Evolutionary conservation across 2,329 filamentous ascomycete genomes (phyloP).

Genomic region (Pyrenophora tritici-repentis): DNA sequence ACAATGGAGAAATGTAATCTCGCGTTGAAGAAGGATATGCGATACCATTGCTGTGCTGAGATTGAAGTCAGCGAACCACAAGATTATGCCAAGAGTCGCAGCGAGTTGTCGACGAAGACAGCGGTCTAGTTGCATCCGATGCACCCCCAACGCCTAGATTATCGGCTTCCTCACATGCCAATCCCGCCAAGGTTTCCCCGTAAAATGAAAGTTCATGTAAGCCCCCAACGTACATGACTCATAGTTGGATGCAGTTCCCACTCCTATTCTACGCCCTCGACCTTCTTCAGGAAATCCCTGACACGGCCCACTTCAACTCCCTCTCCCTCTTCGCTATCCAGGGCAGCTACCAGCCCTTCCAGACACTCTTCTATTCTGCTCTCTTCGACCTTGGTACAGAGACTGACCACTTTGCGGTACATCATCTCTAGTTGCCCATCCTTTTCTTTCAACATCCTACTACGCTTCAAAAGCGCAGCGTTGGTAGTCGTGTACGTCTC

Average conservation of each 20-base stretch:
- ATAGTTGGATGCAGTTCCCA: not conserved
- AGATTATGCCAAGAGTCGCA: no score
- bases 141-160: no score
- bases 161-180: no score
- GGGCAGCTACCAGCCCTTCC: slow-evolving; percentile 78
- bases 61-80: no score
- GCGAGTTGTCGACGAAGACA: no score
- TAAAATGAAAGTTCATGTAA: no score
- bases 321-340: slow-evolving; percentile 80
- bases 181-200: no score
- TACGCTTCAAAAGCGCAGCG: slow-evolving; percentile 67
- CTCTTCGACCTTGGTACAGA: slow-evolving; percentile 82
- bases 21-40: no score
- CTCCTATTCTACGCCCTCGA: slow-evolving; percentile 63
- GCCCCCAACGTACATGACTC: no score
- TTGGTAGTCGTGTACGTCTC: slow-evolving; percentile 74
- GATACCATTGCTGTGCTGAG: no score
- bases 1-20: no score
- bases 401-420: slow-evolving; percentile 83
- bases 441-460: slow-evolving; percentile 73
- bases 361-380: slow-evolving; percentile 79
- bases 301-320: slow-evolving; percentile 74
- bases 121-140: no score
- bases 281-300: slow-evolving; percentile 76
- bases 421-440: slow-evolving; percentile 85